These are phyloP conservation scores for Penstemon davidsonii DNA, from an alignment of 257 asterid genomes.

Conservation along the genomic window DNA sequence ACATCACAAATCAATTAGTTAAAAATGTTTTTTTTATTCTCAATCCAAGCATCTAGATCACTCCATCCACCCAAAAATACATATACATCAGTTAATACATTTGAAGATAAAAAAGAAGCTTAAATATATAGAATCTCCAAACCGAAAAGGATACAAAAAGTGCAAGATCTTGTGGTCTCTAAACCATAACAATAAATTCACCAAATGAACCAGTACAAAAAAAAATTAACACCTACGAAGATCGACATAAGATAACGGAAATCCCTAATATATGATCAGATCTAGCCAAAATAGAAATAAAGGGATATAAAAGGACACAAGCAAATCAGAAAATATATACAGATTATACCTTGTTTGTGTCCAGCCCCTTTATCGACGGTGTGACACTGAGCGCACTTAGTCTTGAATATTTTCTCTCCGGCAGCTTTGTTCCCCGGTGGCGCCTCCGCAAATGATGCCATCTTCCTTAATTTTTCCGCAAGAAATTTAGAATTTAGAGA, in stretches of 20 bases:
- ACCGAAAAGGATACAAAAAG: neutral
- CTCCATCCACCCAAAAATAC: neutral
- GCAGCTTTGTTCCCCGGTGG: conserved; percentile 59
- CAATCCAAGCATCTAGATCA: neutral
- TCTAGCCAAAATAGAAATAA: conserved; percentile 11
- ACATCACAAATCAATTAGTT: neutral
- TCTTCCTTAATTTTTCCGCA: conserved; percentile 20
- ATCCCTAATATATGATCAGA: conserved; percentile 16
- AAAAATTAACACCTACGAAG: neutral
- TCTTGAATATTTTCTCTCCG: conserved; percentile 80
- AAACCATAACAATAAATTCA: conserved; percentile 17
- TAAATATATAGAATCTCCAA: neutral
- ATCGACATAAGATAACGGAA: too few species aligned
- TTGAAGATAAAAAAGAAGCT: neutral
- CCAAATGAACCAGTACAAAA: conserved; percentile 11
- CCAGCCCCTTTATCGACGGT: conserved; percentile 83
- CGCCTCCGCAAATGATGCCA: conserved; percentile 69
- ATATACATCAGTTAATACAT: neutral
- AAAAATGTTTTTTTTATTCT: neutral
- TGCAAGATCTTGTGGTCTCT: conserved; percentile 17
- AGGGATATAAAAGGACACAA: neutral
- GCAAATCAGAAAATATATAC: neutral
- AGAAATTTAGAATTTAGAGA: neutral
- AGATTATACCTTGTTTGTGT: conserved; percentile 69
- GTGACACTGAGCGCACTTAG: conserved; percentile 86